Base-by-base conservation (phyloP, 2,329 filamentous ascomycete species). In the Epichloe elymi region DNA sequence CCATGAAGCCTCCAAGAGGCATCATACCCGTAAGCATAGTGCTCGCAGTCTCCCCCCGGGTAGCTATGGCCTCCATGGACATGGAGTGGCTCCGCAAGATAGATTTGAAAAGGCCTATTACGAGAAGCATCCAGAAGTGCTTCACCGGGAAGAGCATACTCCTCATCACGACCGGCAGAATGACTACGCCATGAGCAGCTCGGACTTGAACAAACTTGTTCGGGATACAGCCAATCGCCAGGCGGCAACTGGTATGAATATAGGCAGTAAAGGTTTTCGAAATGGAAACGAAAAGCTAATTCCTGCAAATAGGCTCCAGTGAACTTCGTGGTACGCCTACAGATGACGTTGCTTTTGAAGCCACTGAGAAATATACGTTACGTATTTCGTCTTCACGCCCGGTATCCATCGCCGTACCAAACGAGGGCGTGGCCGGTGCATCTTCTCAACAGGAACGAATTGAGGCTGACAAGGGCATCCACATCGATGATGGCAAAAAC, bases 81-180 rank as follows among this genome's bases (percentile, higher is more conserved):
- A 96, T 62, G 89, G 88, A 49, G 74, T 86, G 26, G 75, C 79
- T 17, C 75, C 84, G 3, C 79, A 81, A 51, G 87, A 94, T 68
- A 88, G 85, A 63, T 86, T 97, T 40, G 88, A 95, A 61, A 87
- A 86, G 70, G 86, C 86, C 26, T 96, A 95, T 78, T 94, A 93
- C 63, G 81, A 88, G 60, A 96, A 93, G 69, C 89, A 95, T 61
- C 91, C 91, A 0, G 87, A 96, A 57, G 74, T 85, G 33, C 75
- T 79, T 51, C 81, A 85, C 63, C 88, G 91, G 67, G 87, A 90
- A 63, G 78, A 82, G 57, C 80, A 73, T 30, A 70, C 70, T 10
- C 71, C 75, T 42, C 68, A 79, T 30, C 70, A 77, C 52, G 77
- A 79, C 49, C 75, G 78, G 51, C 72, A 74, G 55, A 73, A 73